Conservation (phyloP, 495 filamentous ascomycete genomes). For the Apiosordaria backusii region DNA sequence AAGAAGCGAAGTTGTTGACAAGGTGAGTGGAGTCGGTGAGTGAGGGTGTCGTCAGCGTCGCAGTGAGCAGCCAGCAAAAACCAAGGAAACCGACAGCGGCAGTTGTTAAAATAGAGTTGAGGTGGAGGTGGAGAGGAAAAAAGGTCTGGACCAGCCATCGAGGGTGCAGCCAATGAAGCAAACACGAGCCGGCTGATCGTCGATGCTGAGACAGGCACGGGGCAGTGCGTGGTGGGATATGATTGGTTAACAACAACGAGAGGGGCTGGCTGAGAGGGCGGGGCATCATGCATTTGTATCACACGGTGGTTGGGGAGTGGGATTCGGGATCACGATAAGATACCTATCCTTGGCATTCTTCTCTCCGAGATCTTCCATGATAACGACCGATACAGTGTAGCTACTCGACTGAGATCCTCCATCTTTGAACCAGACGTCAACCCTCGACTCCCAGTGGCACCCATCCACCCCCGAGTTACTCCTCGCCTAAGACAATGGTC, state of each 20-base stretch:
- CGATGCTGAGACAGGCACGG: background rate
- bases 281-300: background rate
- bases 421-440: no score
- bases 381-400: no score
- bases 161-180: background rate
- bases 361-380: background rate
- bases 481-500: background rate
- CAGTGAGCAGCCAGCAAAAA: background rate
- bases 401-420: no score
- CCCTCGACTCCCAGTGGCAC: no score
- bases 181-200: background rate
- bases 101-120: constrained; percentile 4
- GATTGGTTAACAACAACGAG: background rate
- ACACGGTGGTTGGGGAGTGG: no score
- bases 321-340: no score
- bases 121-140: background rate
- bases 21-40: background rate
- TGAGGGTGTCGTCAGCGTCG: background rate
- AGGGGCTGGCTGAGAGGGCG: background rate
- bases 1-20: background rate
- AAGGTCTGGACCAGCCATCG: background rate
- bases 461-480: background rate
- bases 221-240: background rate
- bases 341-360: background rate
- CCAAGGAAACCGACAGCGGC: background rate